Percentiles rank a stretch among this genome's conserved stretches.
These are phyloP conservation scores for Chlorella sp. DNA, from an alignment of 139 green algal species.

Conservation along the genomic window DNA sequence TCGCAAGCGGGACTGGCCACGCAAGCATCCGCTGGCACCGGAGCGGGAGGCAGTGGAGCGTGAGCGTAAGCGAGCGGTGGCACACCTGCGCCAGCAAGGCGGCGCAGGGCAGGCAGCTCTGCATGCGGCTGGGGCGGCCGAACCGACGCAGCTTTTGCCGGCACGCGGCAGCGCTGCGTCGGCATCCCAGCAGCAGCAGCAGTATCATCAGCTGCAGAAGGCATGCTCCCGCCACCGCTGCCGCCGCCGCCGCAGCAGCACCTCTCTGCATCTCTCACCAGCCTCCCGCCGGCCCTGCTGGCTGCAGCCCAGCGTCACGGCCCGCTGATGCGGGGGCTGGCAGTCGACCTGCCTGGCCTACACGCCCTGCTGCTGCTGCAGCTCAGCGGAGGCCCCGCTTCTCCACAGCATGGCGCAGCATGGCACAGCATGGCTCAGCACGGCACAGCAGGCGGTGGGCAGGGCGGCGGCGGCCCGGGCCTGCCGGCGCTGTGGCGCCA, in stretches of 20 bases:
- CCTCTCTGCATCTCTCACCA: background rate
- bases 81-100: background rate
- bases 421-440: too few species aligned
- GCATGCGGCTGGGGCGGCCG: too few species aligned
- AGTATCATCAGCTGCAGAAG: background rate
- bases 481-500: conserved; percentile 59
- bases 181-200: background rate
- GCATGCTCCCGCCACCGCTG: background rate
- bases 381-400: too few species aligned
- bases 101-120: background rate
- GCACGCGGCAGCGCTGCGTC: too few species aligned
- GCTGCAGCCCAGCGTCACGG: background rate
- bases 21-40: background rate
- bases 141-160: too few species aligned
- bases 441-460: background rate
- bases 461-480: background rate
- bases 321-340: background rate
- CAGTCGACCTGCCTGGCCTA: background rate
- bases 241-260: background rate
- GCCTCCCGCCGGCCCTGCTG: background rate
- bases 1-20: background rate
- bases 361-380: background rate
- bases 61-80: background rate
- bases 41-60: background rate
- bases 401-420: too few species aligned